Evolutionary conservation across 345 rosid species (phyloP).

Genomic region (Gossypium bickii): DNA sequence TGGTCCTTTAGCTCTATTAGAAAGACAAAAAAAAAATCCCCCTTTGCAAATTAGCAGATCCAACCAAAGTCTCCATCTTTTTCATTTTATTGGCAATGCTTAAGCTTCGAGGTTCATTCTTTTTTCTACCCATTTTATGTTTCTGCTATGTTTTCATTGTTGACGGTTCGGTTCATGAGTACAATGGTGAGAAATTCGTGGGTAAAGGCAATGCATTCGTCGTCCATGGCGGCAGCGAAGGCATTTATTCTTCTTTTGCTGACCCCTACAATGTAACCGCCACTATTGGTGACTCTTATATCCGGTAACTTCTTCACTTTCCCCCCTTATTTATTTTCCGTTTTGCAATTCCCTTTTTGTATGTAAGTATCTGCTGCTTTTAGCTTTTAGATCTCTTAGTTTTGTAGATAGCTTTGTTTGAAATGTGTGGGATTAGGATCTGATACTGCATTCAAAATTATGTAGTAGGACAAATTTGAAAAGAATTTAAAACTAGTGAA

Average conservation of each 20-base stretch:
- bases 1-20: neutral
- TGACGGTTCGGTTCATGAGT: slow-evolving; percentile 83
- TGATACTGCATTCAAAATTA: slow-evolving; percentile 8
- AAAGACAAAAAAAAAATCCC: neutral
- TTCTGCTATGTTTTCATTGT: slow-evolving; percentile 20
- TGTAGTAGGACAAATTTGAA: neutral
- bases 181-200: slow-evolving; percentile 62
- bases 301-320: slow-evolving; percentile 43
- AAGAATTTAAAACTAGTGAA: neutral
- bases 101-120: slow-evolving; percentile 10
- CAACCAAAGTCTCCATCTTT: slow-evolving; percentile 11
- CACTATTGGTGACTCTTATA: slow-evolving; percentile 43
- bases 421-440: slow-evolving; percentile 11
- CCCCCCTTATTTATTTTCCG: neutral
- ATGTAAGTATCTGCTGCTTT: neutral
- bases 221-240: slow-evolving; percentile 94
- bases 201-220: slow-evolving; percentile 88
- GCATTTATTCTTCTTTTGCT: slow-evolving; percentile 67
- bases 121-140: slow-evolving; percentile 25
- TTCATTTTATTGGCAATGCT: slow-evolving; percentile 11
- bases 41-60: slow-evolving; percentile 30
- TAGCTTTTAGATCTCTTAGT: slow-evolving; percentile 14
- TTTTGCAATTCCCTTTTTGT: neutral
- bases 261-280: slow-evolving; percentile 24
- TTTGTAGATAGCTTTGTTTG: neutral